These are phyloP conservation scores for Stagonosporopsis tanaceti DNA, from an alignment of 2,329 filamentous ascomycete genomes.

Conservation along the genomic window DNA sequence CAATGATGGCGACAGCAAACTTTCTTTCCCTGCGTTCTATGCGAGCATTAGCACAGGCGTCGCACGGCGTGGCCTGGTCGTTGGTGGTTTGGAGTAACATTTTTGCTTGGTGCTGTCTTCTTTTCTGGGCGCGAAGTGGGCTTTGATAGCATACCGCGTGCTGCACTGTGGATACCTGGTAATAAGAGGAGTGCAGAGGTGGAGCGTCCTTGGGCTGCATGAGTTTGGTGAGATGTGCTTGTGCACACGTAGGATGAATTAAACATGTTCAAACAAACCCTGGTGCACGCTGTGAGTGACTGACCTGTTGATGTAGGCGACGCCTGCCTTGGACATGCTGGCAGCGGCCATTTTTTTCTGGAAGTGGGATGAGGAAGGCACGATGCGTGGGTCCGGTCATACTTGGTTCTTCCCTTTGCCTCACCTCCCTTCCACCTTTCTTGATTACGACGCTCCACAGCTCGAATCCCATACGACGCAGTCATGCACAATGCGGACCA, in stretches of 20 bases:
- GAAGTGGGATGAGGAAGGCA: no score
- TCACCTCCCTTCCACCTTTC: neutral
- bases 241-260: conserved; percentile 37
- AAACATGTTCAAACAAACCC: conserved; percentile 15
- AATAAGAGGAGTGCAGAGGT: conserved; percentile 14
- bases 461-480: neutral
- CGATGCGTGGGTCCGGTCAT: no score
- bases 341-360: neutral
- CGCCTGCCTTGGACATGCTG: neutral
- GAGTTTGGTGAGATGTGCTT: conserved; percentile 24
- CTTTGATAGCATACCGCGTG: conserved; percentile 30
- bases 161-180: conserved; percentile 15
- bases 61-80: conserved; percentile 23
- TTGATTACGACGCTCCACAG: no score
- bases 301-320: neutral
- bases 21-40: conserved; percentile 10
- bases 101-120: conserved; percentile 11
- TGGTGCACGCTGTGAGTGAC: neutral
- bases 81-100: conserved; percentile 30
- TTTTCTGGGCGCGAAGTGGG: conserved; percentile 21
- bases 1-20: neutral
- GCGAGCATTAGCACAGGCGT: conserved; percentile 25
- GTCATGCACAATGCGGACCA: no score
- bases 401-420: no score
- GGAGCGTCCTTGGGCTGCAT: conserved; percentile 19